Base-by-base conservation (phyloP, 495 filamentous ascomycete genomes). In the Aspergillus bridgeri region DNA sequence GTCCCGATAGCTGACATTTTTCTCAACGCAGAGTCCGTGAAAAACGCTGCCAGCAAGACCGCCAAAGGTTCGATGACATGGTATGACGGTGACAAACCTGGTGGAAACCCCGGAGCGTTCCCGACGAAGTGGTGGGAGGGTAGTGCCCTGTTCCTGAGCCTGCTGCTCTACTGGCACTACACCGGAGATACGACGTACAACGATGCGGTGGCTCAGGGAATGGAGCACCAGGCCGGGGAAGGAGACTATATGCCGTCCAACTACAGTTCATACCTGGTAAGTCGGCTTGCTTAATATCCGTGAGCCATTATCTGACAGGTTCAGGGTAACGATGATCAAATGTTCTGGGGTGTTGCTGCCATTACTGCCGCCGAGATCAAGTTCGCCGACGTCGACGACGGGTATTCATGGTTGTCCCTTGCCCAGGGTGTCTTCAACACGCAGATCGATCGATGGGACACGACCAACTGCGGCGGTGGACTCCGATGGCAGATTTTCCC, bases 351-450 rank as follows among this genome's bases (percentile, higher is more conserved):
- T 13, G 63, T 79, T 54, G 78, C 80, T 2, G 81, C 80, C 48
- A 79, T 85, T 76, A 75, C 75, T 6, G 81, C 81, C 19, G 81
- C 80, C 29, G 82, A 85, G 57, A 61, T 71, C 42, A 69, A 74
- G 25, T 79, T 79, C 48, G 70, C 79, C 56, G 77, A 81, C 18
- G 64, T 63, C 13, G 22, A 51, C 0, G 71, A 79, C 54, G 62
- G 83, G 60, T 86, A 81, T 22, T 85, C 86, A 57, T 91, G 86
- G 87, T 76, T 90, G 24, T 83, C 84, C 3, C 79, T 93, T 1
- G 90, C 87, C 3, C 88, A 92, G 73, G 87, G 83, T 52, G 89
- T 90, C 15, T 91, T 89, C 77, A 89, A 92, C 63, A 82, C 83
- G 4, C 87, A 90, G 64, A 80, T 73, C n/a, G 58, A 63, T 7